Base-by-base conservation (phyloP, 805 yeast genomes). In the Phaffomyces thermotolerans region DNA sequence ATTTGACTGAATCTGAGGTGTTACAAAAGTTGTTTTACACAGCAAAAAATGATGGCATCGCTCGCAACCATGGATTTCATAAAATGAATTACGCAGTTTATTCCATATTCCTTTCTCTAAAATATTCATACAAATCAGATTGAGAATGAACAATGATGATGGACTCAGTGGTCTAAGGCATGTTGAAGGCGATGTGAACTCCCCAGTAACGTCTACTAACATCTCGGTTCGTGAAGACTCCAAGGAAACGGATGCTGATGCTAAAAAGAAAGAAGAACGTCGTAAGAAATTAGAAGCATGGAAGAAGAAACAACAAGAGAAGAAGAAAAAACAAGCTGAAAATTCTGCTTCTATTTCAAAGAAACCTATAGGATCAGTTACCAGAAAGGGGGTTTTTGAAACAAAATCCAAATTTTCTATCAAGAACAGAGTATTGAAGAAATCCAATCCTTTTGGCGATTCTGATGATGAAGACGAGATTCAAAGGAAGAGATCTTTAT, bases 221-320 rank as follows among this genome's bases (percentile, higher is more conserved):
- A 40, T 37, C 17, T 23, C 36, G 18, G 50, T 25, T 25, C 36
- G 31, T 14, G 57, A 48, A 17, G 33, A 22, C 10, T 3, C 13
- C 4, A 18, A 27, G 10, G 39, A 10, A 22, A 13, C 24, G 22
- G 34, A 41, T 24, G n/a, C 4, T 23, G 43, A 41, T 23, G 43
- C 43, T 12, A 38, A 32, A 13, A 54, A 52, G 49, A 53, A 51
- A 41, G 49, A 44, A 22, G 64, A 60, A 34, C 62, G 72, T 36
- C 66, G 64, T 36, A 58, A 60, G 47, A 66, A 72, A 45, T 54
- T 76, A 0, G 75, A 72, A 44, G 77, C 74, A 23, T 78, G 82
- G 81, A 76, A 74, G 57, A 64, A 58, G 61, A 69, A 66, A 50
- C 67, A 63, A 44, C 53, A 50, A 22, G 58, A 50, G 42, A 36